Base-by-base conservation (phyloP, 2,329 filamentous ascomycete genomes). In the Fusarium brachygibbosum region DNA sequence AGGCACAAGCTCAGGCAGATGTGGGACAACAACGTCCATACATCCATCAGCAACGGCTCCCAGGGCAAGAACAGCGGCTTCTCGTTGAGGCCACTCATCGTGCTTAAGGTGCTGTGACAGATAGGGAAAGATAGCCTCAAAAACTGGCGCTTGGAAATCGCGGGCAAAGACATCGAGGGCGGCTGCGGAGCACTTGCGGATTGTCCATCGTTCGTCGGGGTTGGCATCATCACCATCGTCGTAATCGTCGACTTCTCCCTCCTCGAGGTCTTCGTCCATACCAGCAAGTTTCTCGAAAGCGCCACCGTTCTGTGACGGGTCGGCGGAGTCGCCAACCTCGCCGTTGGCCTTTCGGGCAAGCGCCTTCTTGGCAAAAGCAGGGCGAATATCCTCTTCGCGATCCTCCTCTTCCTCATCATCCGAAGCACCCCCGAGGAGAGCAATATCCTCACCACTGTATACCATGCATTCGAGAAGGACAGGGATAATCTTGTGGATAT, bases 41-140 rank as follows among this genome's bases (percentile, higher is more conserved):
- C 96, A 98, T 35, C 96, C 96, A 74, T 98, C 94, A 6, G 96
- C 94, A 59, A 99, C 94, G 31, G 96, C 96, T 57, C 96, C 96
- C 21, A 99, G 87, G 5, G 96, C 95, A 49, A 99, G 87, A 5
- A 99, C 96, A 40, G 96, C 94, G 25, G 96, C 94, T 81, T 99
- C 96, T 55, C 96, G 90, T 76, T 95, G 91, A 1, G 91, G 92
- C 96, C 96, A 99, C 75, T 97, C 93, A 3, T 87, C 83, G 76
- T 98, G 93, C 77, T 90, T 92, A 57, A 99, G 86, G 75, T 98
- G 97, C 70, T 92, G 91, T 75, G 92, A 95, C 57, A 99, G 84
- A 79, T 98, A 99, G 1, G 96, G 95, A 69, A 99, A 85, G 63
- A 97, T 97, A 66, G 93, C 91, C 71, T 94, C 89, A 79, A 99